Evolutionary conservation across 352 stramenopile species (phyloP).

Genomic region (Phytophthora brassicae): DNA sequence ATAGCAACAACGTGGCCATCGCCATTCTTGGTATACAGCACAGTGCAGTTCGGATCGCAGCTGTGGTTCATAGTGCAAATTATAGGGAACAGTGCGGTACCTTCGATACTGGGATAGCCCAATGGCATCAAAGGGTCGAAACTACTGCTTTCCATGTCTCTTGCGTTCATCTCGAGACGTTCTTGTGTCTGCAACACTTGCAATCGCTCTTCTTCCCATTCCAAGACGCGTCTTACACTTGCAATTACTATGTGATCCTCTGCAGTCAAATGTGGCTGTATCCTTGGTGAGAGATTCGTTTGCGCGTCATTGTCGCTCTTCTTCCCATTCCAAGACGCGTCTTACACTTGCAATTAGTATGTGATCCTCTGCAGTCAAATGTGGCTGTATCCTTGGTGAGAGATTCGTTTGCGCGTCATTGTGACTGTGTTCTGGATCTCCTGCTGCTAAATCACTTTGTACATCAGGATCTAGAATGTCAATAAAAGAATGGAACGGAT

Average conservation of each 20-base stretch:
- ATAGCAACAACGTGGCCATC: constrained; percentile 70
- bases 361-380: constrained; percentile 31
- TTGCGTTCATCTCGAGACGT: constrained; percentile 72
- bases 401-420: constrained; percentile 2
- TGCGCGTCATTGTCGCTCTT: no score
- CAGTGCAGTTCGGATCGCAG: constrained; percentile 91
- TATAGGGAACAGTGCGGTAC: constrained; percentile 91
- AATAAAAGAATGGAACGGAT: constrained; percentile 74
- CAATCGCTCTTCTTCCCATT: constrained; percentile 44
- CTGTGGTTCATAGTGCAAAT: constrained; percentile 98
- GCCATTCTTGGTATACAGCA: constrained; percentile 87
- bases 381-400: constrained; percentile 25
- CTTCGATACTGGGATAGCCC: constrained; percentile 77
- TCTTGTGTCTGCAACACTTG: constrained; percentile 37
- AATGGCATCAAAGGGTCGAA: constrained; percentile 31
- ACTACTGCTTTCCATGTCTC: constrained; percentile 29
- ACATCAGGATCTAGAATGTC: constrained; percentile 71
- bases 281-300: constrained; percentile 14
- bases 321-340: constrained; percentile 46
- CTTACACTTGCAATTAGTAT: constrained; percentile 44
- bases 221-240: constrained; percentile 46
- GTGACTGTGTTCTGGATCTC: constrained; percentile 6
- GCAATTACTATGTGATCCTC: constrained; percentile 37
- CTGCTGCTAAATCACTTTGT: constrained; percentile 25
- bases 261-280: constrained; percentile 26